A percentile compares a stretch with the other conserved stretches of the same genome.
These are phyloP conservation scores for Xylariaceae sp. DNA, from an alignment of 2,329 filamentous ascomycete species.

Conservation along the genomic window DNA sequence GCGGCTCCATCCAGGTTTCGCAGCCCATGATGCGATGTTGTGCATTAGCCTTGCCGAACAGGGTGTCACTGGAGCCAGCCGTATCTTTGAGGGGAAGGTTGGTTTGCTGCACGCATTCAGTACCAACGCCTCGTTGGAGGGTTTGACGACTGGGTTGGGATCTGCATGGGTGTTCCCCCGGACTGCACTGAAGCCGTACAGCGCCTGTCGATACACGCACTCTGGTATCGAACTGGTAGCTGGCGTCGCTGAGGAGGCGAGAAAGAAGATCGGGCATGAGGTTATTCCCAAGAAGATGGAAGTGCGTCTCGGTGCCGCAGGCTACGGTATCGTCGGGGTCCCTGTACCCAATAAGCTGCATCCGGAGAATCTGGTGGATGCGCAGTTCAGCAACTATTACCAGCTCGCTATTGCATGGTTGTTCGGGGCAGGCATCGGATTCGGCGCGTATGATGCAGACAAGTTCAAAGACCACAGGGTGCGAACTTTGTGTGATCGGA, in stretches of 20 bases:
- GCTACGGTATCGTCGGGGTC: constrained; percentile 19
- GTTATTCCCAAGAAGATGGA: constrained; percentile 6
- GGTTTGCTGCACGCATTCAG: constrained; percentile 20
- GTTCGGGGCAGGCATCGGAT: constrained; percentile 18
- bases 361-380: constrained; percentile 23
- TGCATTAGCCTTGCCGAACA: constrained; percentile 20
- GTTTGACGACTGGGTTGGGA: constrained; percentile 14
- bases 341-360: constrained; percentile 19
- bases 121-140: constrained; percentile 9
- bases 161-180: constrained; percentile 17
- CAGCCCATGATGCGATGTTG: constrained; percentile 24
- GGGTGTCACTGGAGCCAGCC: constrained; percentile 18
- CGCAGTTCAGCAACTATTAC: constrained; percentile 26
- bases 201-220: constrained; percentile 24
- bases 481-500: constrained; percentile 13
- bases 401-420: constrained; percentile 24
- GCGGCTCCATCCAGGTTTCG: constrained; percentile 24
- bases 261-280: not conserved
- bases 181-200: constrained; percentile 23
- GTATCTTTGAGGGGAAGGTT: constrained; percentile 19
- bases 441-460: constrained; percentile 18
- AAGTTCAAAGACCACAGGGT: constrained; percentile 17
- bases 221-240: constrained; percentile 23
- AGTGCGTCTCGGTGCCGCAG: constrained; percentile 17
- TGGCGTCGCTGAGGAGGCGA: constrained; percentile 7